Evolutionary conservation across 2,329 filamentous ascomycete genomes (phyloP).

Genomic region (Colletotrichum sublineola): DNA sequence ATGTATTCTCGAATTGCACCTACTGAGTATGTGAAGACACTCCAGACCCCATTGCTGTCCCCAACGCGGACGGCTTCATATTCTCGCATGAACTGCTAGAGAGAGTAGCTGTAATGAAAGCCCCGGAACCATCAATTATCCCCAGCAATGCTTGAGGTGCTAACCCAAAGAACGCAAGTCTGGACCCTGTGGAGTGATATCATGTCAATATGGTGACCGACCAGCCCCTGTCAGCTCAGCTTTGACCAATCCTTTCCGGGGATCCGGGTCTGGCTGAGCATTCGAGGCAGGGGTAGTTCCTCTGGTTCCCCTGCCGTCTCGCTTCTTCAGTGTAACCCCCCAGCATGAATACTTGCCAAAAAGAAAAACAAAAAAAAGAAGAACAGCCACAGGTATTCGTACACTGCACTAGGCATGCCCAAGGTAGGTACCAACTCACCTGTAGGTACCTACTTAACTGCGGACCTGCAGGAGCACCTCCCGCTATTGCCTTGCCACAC

Average conservation of each 20-base stretch:
- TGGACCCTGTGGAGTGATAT: constrained; percentile 25
- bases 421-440: too few relatives aligned
- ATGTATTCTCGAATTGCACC: too few relatives aligned
- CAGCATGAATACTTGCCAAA: constrained; percentile 8
- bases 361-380: background rate
- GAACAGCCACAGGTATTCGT: too few relatives aligned
- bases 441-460: too few relatives aligned
- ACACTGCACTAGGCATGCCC: too few relatives aligned
- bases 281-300: constrained; percentile 22
- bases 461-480: constrained; percentile 30
- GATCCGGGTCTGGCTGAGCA: constrained; percentile 36
- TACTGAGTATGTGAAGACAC: background rate
- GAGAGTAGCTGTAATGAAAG: constrained; percentile 13
- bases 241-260: constrained; percentile 5
- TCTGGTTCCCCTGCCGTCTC: background rate
- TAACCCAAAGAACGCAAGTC: background rate
- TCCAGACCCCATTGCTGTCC: background rate
- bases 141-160: background rate
- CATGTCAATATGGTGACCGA: constrained; percentile 10
- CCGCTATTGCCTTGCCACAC: constrained; percentile 19
- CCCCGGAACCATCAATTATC: constrained; percentile 17
- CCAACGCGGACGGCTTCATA: background rate
- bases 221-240: constrained; percentile 14
- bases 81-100: constrained; percentile 26
- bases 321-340: constrained; percentile 22